These are phyloP conservation scores for Cladosporium cucumerinum DNA, from an alignment of 2,329 filamentous ascomycete species.

Conservation along the genomic window DNA sequence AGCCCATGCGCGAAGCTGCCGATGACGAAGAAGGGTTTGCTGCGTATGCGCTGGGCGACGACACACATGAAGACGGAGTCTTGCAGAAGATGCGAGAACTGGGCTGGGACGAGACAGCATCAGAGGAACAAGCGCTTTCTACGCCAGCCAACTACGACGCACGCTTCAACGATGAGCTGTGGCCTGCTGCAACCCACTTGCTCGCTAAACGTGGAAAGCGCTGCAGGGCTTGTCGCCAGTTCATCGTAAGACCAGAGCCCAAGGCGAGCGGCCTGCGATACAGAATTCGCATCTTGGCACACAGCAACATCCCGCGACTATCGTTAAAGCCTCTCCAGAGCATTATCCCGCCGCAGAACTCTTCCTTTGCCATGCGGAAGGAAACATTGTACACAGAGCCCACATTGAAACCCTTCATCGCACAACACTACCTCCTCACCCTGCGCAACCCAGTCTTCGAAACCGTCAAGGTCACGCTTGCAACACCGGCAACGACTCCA, in stretches of 20 bases:
- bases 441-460: conserved; percentile 95
- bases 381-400: conserved; percentile 20
- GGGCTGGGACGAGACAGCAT: conserved; percentile 64
- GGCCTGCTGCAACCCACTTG: conserved; percentile 77
- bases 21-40: conserved; percentile 66
- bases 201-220: conserved; percentile 92
- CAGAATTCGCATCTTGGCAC: conserved; percentile 84
- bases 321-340: conserved; percentile 58
- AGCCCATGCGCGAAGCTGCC: conserved; percentile 77
- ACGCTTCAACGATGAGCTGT: conserved; percentile 69
- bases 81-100: conserved; percentile 56
- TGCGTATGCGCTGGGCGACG: conserved; percentile 44
- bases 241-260: conserved; percentile 88
- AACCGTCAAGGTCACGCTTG: conserved; percentile 78
- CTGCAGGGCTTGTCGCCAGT: conserved; percentile 88
- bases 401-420: conserved; percentile 40
- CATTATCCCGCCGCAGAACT: conserved; percentile 19
- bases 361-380: conserved; percentile 25
- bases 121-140: conserved; percentile 50
- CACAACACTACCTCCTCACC: conserved; percentile 79
- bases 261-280: conserved; percentile 87
- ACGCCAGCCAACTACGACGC: conserved; percentile 48
- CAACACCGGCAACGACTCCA: conserved; percentile 75
- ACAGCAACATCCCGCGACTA: conserved; percentile 80
- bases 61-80: conserved; percentile 49